Conservation (phyloP, 106 monocot species). For the Iris macrosiphon region DNA sequence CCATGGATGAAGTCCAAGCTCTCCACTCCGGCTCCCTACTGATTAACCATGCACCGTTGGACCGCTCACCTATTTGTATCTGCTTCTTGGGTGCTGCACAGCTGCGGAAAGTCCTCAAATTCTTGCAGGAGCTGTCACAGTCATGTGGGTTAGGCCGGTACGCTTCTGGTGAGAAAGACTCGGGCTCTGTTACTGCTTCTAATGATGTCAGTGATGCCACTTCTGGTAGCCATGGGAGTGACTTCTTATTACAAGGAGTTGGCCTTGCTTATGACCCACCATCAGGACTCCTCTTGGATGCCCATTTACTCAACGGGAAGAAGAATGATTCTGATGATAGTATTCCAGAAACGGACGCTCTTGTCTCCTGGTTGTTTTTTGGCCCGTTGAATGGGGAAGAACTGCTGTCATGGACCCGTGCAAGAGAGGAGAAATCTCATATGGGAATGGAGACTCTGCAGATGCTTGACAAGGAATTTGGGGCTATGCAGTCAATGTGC, state of each 20-base stretch:
- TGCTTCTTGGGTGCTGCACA: slow-evolving; percentile 61
- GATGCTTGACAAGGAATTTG: slow-evolving; percentile 73
- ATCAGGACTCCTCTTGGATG: slow-evolving; percentile 31
- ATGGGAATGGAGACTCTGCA: slow-evolving; percentile 49
- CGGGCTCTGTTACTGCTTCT: background rate
- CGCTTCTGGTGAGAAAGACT: slow-evolving; percentile 33
- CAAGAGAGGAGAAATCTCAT: slow-evolving; percentile 52
- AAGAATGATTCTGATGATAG: slow-evolving; percentile 11
- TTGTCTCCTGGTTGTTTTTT: slow-evolving; percentile 72
- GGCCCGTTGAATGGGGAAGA: slow-evolving; percentile 53
- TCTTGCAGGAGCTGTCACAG: slow-evolving; percentile 82
- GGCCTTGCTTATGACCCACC: slow-evolving; percentile 37
- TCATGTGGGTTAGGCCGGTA: slow-evolving; percentile 54
- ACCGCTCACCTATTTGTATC: slow-evolving; percentile 60
- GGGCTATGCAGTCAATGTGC: slow-evolving; percentile 49
- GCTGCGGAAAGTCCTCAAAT: slow-evolving; percentile 67
- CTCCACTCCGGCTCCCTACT: slow-evolving; percentile 44
- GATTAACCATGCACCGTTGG: slow-evolving; percentile 31
- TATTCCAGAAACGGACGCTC: slow-evolving; percentile 34
- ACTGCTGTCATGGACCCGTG: slow-evolving; percentile 39
- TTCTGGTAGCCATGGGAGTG: slow-evolving; percentile 5
- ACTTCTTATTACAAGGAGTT: slow-evolving; percentile 24
- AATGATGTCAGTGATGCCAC: slow-evolving; percentile 23
- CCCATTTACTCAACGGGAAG: slow-evolving; percentile 21
- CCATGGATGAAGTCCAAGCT: slow-evolving; percentile 58